phyloP scores from a whole-genome alignment of 225 moss, liverwort and hornwort species.

The Marchantia paleacea region DNA sequence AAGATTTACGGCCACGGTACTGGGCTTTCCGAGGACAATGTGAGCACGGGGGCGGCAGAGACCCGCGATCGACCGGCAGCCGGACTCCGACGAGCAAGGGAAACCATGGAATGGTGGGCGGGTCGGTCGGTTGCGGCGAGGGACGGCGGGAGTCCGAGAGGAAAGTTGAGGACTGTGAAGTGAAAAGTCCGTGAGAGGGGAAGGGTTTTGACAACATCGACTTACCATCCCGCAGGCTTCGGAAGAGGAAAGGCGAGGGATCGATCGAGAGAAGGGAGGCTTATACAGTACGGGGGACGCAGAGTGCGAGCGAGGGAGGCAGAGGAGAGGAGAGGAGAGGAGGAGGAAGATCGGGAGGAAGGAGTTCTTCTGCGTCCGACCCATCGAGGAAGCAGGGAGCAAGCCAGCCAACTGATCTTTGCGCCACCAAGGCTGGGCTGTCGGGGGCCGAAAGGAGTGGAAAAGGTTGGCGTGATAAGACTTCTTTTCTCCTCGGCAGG shows the following conservation, averaged over 20 bases:
- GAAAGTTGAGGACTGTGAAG: not conserved
- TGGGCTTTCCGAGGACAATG: too few species aligned
- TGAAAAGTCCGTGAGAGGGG: not conserved
- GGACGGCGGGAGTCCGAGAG: not conserved
- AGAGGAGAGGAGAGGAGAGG: too few species aligned
- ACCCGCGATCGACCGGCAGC: not conserved
- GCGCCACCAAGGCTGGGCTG: constrained; percentile 6
- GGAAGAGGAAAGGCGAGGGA: not conserved
- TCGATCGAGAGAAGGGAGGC: not conserved
- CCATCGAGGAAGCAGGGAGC: constrained; percentile 5
- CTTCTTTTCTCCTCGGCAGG: not conserved
- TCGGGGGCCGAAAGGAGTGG: constrained; percentile 12
- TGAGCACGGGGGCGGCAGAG: not conserved
- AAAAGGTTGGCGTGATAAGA: not conserved
- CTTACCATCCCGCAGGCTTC: not conserved
- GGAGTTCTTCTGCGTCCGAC: constrained; percentile 1
- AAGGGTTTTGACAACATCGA: not conserved
- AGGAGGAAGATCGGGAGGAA: not conserved
- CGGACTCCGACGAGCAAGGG: not conserved
- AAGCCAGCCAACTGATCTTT: constrained; percentile 9
- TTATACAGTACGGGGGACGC: not conserved
- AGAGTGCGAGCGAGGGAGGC: not conserved
- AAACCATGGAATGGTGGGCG: not conserved
- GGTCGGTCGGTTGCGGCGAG: not conserved
- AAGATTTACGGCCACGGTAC: not conserved